Conservation (phyloP, 2,329 filamentous ascomycete genomes). For the Fusarium virguliforme region DNA sequence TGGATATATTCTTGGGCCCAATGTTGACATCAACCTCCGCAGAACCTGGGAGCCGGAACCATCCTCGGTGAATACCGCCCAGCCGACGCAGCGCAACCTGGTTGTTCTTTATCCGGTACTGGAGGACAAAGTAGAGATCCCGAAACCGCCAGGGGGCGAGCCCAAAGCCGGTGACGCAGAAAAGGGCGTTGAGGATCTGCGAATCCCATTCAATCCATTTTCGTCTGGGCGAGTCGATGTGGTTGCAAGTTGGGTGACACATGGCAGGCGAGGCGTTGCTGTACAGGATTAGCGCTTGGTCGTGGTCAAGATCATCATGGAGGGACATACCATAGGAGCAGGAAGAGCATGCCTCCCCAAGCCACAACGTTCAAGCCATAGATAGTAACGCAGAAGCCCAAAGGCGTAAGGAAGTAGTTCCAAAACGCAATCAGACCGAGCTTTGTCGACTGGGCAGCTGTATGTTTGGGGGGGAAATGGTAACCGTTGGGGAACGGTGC, state of each 20-base stretch:
- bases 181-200: conserved; percentile 84
- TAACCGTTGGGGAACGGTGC: conserved; percentile 74
- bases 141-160: conserved; percentile 88
- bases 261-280: conserved; percentile 71
- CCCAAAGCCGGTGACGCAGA: conserved; percentile 90
- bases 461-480: conserved; percentile 74
- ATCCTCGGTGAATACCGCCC: conserved; percentile 81
- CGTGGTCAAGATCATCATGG: neutral
- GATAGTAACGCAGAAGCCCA: conserved; percentile 83
- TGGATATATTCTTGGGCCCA: conserved; percentile 68
- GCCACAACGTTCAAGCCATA: conserved; percentile 88
- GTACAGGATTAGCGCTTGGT: conserved; percentile 24
- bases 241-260: conserved; percentile 79
- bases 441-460: conserved; percentile 71
- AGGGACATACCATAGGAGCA: conserved; percentile 79
- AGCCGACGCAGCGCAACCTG: conserved; percentile 75
- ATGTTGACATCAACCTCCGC: conserved; percentile 69
- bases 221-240: conserved; percentile 82
- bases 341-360: conserved; percentile 93
- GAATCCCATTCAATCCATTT: conserved; percentile 90
- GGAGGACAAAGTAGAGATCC: conserved; percentile 81
- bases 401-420: conserved; percentile 81
- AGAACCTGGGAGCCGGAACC: conserved; percentile 82
- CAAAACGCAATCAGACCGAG: conserved; percentile 75
- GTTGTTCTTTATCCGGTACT: conserved; percentile 72